Base-by-base conservation (phyloP, 2,329 filamentous ascomycete genomes). In the Cladophialophora chaetospira region DNA sequence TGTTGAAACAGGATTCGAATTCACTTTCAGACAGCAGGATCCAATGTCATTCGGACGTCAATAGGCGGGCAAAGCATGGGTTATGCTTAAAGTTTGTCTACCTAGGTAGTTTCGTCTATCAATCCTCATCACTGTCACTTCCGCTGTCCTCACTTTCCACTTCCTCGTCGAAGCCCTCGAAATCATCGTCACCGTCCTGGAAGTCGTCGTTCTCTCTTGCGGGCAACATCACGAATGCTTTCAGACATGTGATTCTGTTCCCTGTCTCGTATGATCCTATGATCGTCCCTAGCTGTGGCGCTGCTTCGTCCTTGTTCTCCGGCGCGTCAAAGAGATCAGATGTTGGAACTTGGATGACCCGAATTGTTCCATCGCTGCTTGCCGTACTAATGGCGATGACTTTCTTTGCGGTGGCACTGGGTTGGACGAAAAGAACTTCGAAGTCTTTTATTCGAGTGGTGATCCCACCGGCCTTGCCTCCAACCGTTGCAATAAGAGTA, bases 191-290 rank as follows among this genome's bases (percentile, higher is more conserved):
- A 13, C 53, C 57, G 10, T 40, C 57, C 21, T 31, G 35, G 8
- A 23, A 25, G 17, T 53, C 55, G 11, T 58, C 61, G 13, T 85
- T 45, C 9, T 54, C 60, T n/a, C 85, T 33, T 29, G 73, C 77
- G 65, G 85, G 82, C 71, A 89, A 82, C 90, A 97, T 95, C 62
- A 89, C 77, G 75, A 96, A 97, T 19, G 88, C 88, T 66, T 85
- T 86, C 67, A 97, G 70, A 70, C 94, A 97, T 33, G 92, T 97
- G 64, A 97, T 91, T 55, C 94, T 81, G 70, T 93, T 92, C 43
- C 87, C 86, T 19, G 92, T 96, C 72, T 92, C 88, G 68, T 94
- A 94, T 28, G 82, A 85, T 13, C 87, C 91, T 42, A 96, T 70
- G 53, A 95, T 70, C 63, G 75, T 80, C 26, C 89, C 91, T 19